Base-by-base conservation (phyloP, 345 rosid species). In the Gossypium turneri region DNA sequence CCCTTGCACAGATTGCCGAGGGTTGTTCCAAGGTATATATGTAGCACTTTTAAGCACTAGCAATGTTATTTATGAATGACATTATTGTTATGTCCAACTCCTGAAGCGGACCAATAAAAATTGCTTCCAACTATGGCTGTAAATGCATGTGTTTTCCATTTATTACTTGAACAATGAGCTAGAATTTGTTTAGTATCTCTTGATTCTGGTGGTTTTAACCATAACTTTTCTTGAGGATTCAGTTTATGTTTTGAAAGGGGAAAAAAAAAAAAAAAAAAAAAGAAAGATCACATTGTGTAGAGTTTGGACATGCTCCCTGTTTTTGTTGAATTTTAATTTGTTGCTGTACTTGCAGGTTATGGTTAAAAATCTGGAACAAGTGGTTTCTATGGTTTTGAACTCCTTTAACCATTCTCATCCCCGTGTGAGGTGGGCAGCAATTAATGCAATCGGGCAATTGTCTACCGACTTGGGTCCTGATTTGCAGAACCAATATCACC, bases 351-450 rank as follows among this genome's bases (percentile, higher is more conserved):
- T 79, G 53, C 76, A 96, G 99, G 93, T 96, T 16, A 96, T 96
- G 99, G 77, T 92, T 52, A 93, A 93, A 86, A 93, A 83, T 73
- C 86, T 96, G 74, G 97, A 96, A 76, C 92, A 90, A 82, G 95
- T 93, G 69, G 87, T 93, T 38, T 79, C 92, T 9, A 96, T 93
- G 98, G 92, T 93, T 67, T 77, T 96, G 79, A 89, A 79, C 79
- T 93, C 94, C 41, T 96, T 93, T 82, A 91, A 80, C 60, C 89
- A 92, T 80, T 91, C 94, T 43, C 98, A 96, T 75, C 93, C 99
- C 12, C 96, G 99, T 34, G 99, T 92, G 44, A 92, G 97, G 57
- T 96, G 99, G 99, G 99, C 99, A 25, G 99, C 99, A 16, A 93
- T 96, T 48, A 96, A 96, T 81, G 98, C 99, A 15, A 85, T 96